Conservation (phyloP, 2,329 filamentous ascomycete species). For the Triangularia setosa region DNA sequence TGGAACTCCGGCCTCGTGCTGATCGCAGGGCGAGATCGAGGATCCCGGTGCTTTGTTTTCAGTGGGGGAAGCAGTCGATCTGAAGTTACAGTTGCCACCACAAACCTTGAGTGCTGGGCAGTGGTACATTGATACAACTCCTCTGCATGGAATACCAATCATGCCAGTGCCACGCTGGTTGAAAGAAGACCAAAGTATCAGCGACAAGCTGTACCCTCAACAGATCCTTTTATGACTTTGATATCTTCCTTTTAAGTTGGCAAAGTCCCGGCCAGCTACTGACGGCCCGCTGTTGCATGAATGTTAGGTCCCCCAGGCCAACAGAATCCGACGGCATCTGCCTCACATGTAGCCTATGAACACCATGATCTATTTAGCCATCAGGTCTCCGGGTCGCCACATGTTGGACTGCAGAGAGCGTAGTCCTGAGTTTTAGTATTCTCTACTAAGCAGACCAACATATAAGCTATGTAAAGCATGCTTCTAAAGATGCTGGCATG, state of each 20-base stretch:
- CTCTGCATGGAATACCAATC: background rate
- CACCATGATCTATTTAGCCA: background rate
- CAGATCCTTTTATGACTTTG: background rate
- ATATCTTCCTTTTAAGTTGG: background rate
- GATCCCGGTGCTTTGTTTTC: background rate
- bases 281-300: constrained; percentile 15
- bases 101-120: background rate
- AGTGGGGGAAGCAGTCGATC: background rate
- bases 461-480: no score
- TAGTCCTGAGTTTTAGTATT: no score
- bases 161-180: background rate
- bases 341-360: constrained; percentile 18
- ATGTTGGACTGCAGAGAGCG: background rate
- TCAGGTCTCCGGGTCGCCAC: background rate
- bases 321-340: constrained; percentile 18
- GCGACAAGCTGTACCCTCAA: background rate
- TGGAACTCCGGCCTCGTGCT: background rate
- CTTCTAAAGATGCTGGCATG: no score
- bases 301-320: constrained; percentile 11
- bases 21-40: background rate
- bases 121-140: background rate
- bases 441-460: no score
- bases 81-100: background rate
- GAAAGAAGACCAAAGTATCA: background rate
- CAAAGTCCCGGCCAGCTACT: background rate